phyloP scores from a whole-genome alignment of 169 alveolate genomes.

The Eimeria falciformis region DNA sequence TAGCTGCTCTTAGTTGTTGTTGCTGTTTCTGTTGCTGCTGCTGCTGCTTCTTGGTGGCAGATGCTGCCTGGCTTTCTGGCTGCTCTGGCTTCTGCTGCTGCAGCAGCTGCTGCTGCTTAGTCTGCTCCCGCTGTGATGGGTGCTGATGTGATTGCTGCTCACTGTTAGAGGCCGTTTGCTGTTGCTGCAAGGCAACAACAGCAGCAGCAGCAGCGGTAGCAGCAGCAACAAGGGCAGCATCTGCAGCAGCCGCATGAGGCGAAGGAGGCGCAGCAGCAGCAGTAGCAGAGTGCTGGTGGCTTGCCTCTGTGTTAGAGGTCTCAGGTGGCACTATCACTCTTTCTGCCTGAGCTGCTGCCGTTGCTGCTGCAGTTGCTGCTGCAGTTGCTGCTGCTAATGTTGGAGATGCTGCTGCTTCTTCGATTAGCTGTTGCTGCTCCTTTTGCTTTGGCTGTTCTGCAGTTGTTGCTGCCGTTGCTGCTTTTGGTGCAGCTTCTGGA shows the following conservation, averaged over 20 bases:
- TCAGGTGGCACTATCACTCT: not conserved
- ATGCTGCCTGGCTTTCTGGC: not conserved
- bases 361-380: not conserved
- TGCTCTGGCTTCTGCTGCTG: not conserved
- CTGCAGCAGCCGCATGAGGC: not conserved
- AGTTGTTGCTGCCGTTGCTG: not conserved
- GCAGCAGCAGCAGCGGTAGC: slow-evolving; percentile 32
- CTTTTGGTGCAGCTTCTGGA: not conserved
- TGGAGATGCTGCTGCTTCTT: not conserved
- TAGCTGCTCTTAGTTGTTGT: not conserved
- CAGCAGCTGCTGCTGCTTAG: not conserved
- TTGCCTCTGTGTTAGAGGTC: not conserved
- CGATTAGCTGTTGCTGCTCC: not conserved
- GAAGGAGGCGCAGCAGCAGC: not conserved
- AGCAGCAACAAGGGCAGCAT: not conserved
- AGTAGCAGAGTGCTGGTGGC: not conserved
- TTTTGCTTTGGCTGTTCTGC: not conserved
- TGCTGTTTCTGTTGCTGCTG: slow-evolving; percentile 10
- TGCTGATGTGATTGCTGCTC: not conserved
- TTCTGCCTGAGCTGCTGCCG: not conserved
- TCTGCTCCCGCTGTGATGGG: not conserved
- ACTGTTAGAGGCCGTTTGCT: not conserved
- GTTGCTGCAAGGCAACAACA: not conserved
- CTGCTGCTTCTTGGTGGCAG: not conserved
- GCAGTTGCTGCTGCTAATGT: not conserved